Evolutionary conservation across 495 filamentous ascomycete species (phyloP).

Genomic region (Viridothelium virens): DNA sequence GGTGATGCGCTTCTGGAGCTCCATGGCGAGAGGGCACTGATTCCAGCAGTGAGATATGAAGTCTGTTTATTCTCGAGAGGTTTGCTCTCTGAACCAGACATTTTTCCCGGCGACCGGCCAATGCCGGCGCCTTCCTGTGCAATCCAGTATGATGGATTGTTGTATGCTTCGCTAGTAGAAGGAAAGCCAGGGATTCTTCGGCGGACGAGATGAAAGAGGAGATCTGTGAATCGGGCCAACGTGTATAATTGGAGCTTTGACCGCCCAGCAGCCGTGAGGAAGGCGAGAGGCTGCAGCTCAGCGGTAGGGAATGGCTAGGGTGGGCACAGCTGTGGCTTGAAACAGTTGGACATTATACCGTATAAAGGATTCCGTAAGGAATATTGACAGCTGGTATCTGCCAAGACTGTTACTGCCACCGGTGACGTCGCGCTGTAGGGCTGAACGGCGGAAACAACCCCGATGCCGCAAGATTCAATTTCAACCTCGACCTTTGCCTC

Average conservation of each 20-base stretch:
- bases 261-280: not conserved
- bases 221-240: conserved; percentile 19
- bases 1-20: conserved; percentile 32
- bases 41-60: conserved; percentile 28
- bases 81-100: conserved; percentile 33
- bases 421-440: conserved; percentile 4
- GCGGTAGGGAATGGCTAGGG: not conserved
- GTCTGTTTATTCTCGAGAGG: not conserved
- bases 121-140: conserved; percentile 20
- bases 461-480: not conserved
- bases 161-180: not conserved
- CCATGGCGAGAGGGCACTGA: conserved; percentile 34
- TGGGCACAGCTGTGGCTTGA: not conserved
- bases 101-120: conserved; percentile 20
- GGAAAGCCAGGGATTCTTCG: not conserved
- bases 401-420: not conserved
- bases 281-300: not conserved
- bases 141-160: conserved; percentile 11
- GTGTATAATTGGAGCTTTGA: conserved; percentile 12
- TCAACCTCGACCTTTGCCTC: not conserved
- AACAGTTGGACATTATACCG: not conserved
- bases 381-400: not conserved
- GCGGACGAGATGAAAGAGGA: conserved; percentile 6
- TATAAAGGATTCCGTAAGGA: not conserved
- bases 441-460: not conserved